Percentiles rank a stretch among this genome's conserved stretches.
Conservation (phyloP, 116 monocot genomes). For the Trichopus zeylanicus region DNA sequence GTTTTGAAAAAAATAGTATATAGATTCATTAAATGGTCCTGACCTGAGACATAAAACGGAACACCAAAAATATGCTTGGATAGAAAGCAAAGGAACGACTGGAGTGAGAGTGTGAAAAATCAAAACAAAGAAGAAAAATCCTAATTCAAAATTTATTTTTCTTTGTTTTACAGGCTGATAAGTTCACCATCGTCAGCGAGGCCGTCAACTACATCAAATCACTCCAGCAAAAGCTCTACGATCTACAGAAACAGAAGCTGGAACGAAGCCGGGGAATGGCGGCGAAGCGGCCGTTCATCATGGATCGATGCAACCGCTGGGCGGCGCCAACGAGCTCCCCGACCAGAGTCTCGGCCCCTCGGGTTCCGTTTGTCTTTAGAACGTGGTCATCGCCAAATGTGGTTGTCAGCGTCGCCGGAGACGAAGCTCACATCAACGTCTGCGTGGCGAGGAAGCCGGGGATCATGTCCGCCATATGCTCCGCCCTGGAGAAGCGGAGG, state of each 20-base stretch:
- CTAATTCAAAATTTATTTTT: too few species aligned
- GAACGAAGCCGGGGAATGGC: conserved; percentile 20
- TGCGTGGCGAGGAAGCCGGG: conserved; percentile 31
- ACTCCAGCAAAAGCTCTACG: conserved; percentile 37
- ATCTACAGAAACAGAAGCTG: conserved; percentile 48
- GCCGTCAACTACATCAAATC: conserved; percentile 59
- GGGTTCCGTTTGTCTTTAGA: conserved; percentile 15
- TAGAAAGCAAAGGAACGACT: too few species aligned
- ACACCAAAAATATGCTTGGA: too few species aligned
- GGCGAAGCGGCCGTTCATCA: conserved; percentile 22
- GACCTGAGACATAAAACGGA: too few species aligned
- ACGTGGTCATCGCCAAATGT: conserved; percentile 58
- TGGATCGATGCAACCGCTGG: conserved; percentile 11
- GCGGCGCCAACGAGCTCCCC: conserved; percentile 6
- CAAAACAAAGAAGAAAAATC: too few species aligned
- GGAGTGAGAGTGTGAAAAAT: too few species aligned
- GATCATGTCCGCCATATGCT: conserved; percentile 17
- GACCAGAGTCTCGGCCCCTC: conserved; percentile 1
- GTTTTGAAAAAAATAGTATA: too few species aligned
- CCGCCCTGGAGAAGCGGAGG: conserved; percentile 42
- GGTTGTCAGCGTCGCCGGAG: conserved; percentile 40
- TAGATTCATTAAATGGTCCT: too few species aligned
- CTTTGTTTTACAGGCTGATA: conserved; percentile 87
- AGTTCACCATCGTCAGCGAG: conserved; percentile 68
- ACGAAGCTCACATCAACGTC: conserved; percentile 43